Base-by-base conservation (phyloP, 225 moss, liverwort and hornwort species). In the Lunularia cruciata region DNA sequence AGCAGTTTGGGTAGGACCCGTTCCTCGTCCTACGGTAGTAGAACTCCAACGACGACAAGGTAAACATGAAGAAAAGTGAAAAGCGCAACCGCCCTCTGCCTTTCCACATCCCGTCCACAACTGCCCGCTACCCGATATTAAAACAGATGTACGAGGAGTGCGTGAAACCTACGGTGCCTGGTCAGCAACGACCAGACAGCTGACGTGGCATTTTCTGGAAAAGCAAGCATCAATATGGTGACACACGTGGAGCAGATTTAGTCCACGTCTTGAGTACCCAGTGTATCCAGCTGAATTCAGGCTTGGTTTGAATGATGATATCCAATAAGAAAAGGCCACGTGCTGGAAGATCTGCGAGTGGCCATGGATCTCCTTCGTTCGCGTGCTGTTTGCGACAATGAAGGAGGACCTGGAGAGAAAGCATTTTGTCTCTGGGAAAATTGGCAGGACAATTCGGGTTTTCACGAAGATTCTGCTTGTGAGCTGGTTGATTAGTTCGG, bases 401-500 rank as follows among this genome's bases (percentile, higher is more conserved):
- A 27, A 63, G 14, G 63, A 63, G 27, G 63, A 42, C 14, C 27
- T 16, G 43, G 8, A 16, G 26, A 45, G 45, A 45, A 42, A 14
- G 63, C 40, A 42, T 63, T 63, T 63, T 42, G 63, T 43, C 40
- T 6, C 27, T 63, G 63, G 12, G 63, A 57, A 63, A 63, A 42
- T 63, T 23, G 42, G 43, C 13, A 45, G 37, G 35, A 60, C 37
- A n/a, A 60, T 43, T 47, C 27, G 16, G 28, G 63, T 64, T 48
- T 67, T 67, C 23, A 67, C 67, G 67, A 67, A 67, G 67, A 67
- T 67, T 67, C 67, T 67, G 67, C 35, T 13, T 19, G 0, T 30
- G 46, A 65, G 26, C 45, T 31, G 16, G 16, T 59, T 59, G 39
- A 61, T 38, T 20, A 61, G 61, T 23, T 38, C 61, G 67, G 35